Evolutionary conservation across 352 stramenopile genomes (phyloP), one percentile per base, ranked within the genome.

Genomic region (Phytopythium montanum): DNA sequence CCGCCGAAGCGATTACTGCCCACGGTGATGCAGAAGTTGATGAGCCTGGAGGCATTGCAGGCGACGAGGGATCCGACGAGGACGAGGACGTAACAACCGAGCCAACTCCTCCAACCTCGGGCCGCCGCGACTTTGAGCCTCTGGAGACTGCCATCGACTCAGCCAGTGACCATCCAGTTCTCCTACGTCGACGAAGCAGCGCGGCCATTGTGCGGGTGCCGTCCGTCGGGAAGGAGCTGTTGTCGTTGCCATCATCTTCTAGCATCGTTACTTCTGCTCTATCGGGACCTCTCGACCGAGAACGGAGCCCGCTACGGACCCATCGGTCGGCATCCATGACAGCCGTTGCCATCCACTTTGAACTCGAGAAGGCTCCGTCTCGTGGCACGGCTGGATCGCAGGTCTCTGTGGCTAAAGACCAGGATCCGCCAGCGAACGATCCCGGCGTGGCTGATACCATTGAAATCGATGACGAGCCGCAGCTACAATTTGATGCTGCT

Each of bases 131-230:
- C 12, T 13, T 13, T 0, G 49, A 55, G 9, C 1, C 14, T 7
- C 19, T 28, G 10, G 49, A 55, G 10, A 1, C 5, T 10, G 19
- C 23, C 1, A n/a, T 10, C 33, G 55, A 26, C 23, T 16, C 28
- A 52, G 1, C 23, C 42, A n/a, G 55, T 62, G 38, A 16, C 5
- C 59, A 56, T 4, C 19, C 56, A 34, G 7, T 18, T 4, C 61
- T 70, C 19, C 49, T 59, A 45, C 65, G 57, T 9, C 56, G 60
- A 58, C 34, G 62, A 57, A 73, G 62, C 34, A 42, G 54, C 39
- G 69, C 69, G 23, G 33, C 66, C 42, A 49, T 71, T 19, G 66
- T 76, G 38, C 59, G 66, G 18, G 59, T 68, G 10, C 62, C 61
- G 18, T 58, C 58, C 8, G 52, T 65, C 8, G 59, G 66, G 12